Conservation (phyloP, 495 filamentous ascomycete species). For the Penicillium ochrochloron region DNA sequence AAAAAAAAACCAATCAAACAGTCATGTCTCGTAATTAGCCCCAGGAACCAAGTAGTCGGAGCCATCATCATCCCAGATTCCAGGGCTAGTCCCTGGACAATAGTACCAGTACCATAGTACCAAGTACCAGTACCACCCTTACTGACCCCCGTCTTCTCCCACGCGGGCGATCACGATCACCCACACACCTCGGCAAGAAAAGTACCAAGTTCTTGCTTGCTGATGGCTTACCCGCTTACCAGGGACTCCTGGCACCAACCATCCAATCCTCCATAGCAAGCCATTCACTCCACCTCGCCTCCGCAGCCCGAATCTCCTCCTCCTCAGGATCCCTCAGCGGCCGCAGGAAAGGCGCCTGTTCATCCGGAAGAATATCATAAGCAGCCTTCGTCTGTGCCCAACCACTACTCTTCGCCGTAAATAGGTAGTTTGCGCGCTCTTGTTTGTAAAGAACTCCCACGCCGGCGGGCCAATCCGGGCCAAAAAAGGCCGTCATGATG, state of each 20-base stretch:
- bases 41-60: neutral
- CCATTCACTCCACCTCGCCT: slow-evolving; percentile 84
- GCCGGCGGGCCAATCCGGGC: slow-evolving; percentile 78
- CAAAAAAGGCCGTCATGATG: slow-evolving; percentile 87
- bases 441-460: slow-evolving; percentile 79
- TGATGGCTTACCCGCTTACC: slow-evolving; percentile 30
- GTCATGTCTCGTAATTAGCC: slow-evolving; percentile 32
- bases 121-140: too few species aligned
- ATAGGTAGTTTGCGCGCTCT: slow-evolving; percentile 90
- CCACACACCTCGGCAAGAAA: neutral
- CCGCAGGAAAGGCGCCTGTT: slow-evolving; percentile 82
- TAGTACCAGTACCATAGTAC: neutral
- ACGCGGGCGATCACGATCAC: neutral
- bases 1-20: slow-evolving; percentile 26
- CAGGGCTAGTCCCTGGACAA: neutral
- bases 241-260: slow-evolving; percentile 69
- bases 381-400: slow-evolving; percentile 84
- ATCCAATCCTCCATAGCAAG: slow-evolving; percentile 97
- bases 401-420: slow-evolving; percentile 90
- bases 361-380: slow-evolving; percentile 81
- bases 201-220: neutral
- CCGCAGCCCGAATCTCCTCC: slow-evolving; percentile 79
- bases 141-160: neutral
- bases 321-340: slow-evolving; percentile 74
- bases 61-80: neutral